A percentile compares a stretch with the other conserved stretches of the same genome.
These are phyloP conservation scores for Kalmanozyma brasiliensis DNA, from an alignment of 1,284 basidiomycete species.

Conservation along the genomic window DNA sequence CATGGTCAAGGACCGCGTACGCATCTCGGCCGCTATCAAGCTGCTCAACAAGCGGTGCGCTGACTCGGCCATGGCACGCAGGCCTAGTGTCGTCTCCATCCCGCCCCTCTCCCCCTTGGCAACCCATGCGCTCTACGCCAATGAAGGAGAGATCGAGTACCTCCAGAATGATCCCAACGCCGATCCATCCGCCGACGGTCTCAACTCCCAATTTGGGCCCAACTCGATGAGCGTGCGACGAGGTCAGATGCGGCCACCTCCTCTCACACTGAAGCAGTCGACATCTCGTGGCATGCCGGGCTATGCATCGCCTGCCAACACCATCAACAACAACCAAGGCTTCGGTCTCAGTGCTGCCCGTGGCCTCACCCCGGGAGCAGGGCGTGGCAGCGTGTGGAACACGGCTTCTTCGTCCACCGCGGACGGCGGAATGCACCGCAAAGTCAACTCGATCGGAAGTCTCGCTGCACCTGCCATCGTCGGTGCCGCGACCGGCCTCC, in stretches of 20 bases:
- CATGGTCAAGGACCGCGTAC: constrained; percentile 62
- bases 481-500: constrained; percentile 20
- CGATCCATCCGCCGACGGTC: constrained; percentile 15
- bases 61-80: constrained; percentile 29
- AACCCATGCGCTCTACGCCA: constrained; percentile 19
- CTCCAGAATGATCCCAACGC: constrained; percentile 34
- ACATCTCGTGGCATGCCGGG: constrained; percentile 44
- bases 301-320: constrained; percentile 38
- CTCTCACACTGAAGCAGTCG: constrained; percentile 42
- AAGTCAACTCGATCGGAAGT: constrained; percentile 52
- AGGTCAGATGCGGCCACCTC: constrained; percentile 48
- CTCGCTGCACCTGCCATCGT: constrained; percentile 19
- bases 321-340: constrained; percentile 48
- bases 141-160: constrained; percentile 48
- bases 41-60: constrained; percentile 57
- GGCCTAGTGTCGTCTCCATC: constrained; percentile 27
- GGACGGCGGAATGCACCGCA: constrained; percentile 43
- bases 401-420: constrained; percentile 20
- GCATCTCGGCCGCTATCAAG: constrained; percentile 64
- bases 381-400: constrained; percentile 34
- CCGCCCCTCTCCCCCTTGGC: constrained; percentile 31
- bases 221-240: constrained; percentile 44
- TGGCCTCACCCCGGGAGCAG: constrained; percentile 48
- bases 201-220: constrained; percentile 10
- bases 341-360: constrained; percentile 52